Evolutionary conservation across 257 asterid genomes (phyloP), one percentile per base, ranked within the genome.

Genomic region (Linaria vulgaris): DNA sequence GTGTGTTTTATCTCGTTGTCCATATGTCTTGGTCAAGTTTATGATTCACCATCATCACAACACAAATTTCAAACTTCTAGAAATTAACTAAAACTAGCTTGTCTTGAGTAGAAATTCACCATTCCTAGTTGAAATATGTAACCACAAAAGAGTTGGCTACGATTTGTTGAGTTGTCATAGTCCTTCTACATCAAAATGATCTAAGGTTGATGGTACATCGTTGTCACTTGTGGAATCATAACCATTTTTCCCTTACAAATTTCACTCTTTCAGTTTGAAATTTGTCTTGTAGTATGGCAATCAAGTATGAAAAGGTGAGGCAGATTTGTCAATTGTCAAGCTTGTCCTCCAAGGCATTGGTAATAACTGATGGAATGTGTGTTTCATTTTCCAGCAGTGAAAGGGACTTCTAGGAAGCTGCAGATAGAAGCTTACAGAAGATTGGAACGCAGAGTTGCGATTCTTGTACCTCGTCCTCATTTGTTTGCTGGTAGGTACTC

Each of bases 71-170:
- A 25, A 58, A 53, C 54, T 44, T 69, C 52, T 62, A 34, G 64
- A 61, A 61, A 41, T 44, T 3, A 13, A 44, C 21, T 48, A 14
- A n/a, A 27, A 43, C 49, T 47, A 45, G 12, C 63, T 19, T 41
- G 52, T 73, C 56, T 49, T 54, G 70, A 61, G 37, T 38, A 12
- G 8, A 60, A 72, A 66, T 24, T 66, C 44, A 68, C 11, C 52
- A 39, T 34, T 47, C 44, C 25, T 17, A 21, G 22, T 48, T 64
- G n/a, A 34, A 58, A 7, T 20, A 8, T 9, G 1, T 44, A 44
- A 19, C 49, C 11, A 43, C 9, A 34, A 34, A 2, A 27, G n/a
- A n/a, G n/a, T 27, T 6, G 34, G 34, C 34, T 27, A 27, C 3
- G 34, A 27, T 27, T 27, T 27, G 34, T 3, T 27, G 6, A 27